Percentiles rank a stretch among this genome's conserved stretches.
Evolutionary conservation across 495 filamentous ascomycete genomes (phyloP).

Genomic region (Neurospora tetraspora): DNA sequence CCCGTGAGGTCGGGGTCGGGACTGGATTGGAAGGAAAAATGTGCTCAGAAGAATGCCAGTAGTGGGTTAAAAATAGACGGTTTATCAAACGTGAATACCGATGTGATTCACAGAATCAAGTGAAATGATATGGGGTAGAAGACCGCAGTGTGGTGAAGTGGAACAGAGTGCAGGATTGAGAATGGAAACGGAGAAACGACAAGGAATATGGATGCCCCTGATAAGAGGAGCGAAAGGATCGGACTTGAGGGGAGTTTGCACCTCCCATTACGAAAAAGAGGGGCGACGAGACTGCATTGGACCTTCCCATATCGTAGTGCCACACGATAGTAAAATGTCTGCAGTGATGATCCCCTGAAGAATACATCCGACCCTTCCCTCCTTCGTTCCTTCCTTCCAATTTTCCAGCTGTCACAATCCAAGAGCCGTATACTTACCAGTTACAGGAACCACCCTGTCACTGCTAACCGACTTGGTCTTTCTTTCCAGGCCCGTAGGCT

Average conservation of each 20-base stretch:
- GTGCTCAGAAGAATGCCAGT: background rate
- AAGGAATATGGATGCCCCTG: background rate
- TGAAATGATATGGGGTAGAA: background rate
- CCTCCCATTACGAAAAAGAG: background rate
- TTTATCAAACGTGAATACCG: background rate
- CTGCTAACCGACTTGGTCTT: background rate
- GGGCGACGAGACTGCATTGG: background rate
- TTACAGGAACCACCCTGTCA: constrained; percentile 5
- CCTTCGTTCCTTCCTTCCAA: background rate
- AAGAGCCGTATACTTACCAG: constrained; percentile 19
- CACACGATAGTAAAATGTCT: background rate
- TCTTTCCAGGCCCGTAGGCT: constrained; percentile 4
- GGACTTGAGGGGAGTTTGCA: background rate
- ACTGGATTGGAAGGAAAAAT: background rate
- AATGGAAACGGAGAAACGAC: background rate
- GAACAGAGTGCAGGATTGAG: background rate
- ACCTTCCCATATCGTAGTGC: background rate
- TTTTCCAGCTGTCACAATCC: constrained; percentile 9
- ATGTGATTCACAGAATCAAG: background rate
- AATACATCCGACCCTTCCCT: background rate
- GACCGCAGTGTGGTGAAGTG: background rate
- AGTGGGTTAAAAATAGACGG: background rate
- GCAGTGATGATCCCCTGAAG: background rate
- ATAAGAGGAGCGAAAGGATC: background rate
- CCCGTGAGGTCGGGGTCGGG: background rate